These are phyloP conservation scores for Pseudozyma sp. DNA, from an alignment of 1,284 basidiomycete species.

Conservation along the genomic window DNA sequence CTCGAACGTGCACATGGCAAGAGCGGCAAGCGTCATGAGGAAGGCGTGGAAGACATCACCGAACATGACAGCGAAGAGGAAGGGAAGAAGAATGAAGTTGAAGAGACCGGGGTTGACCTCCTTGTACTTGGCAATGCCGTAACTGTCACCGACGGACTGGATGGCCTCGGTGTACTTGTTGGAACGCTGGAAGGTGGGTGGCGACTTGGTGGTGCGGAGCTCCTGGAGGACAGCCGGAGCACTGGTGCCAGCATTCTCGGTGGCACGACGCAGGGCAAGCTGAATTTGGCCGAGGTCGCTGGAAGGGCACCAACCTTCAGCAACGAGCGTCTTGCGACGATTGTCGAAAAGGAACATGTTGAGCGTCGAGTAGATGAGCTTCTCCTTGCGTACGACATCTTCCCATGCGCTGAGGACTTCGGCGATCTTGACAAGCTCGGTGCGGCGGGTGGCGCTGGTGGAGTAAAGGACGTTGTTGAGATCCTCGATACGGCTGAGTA, in stretches of 20 bases:
- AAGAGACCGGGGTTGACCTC: constrained; percentile 98
- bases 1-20: constrained; percentile 88
- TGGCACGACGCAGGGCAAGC: constrained; percentile 88
- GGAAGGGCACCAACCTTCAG: constrained; percentile 97
- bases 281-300: constrained; percentile 89
- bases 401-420: constrained; percentile 90
- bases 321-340: constrained; percentile 91
- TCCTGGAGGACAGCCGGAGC: constrained; percentile 93
- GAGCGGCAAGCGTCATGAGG: constrained; percentile 82
- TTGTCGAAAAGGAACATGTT: constrained; percentile 87
- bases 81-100: constrained; percentile 94
- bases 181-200: constrained; percentile 93
- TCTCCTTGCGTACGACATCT: constrained; percentile 94
- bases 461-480: constrained; percentile 83
- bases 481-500: constrained; percentile 90
- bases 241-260: constrained; percentile 91
- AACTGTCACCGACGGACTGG: constrained; percentile 98
- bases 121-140: constrained; percentile 93
- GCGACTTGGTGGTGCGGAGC: constrained; percentile 87
- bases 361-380: constrained; percentile 78
- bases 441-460: constrained; percentile 76
- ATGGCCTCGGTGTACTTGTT: constrained; percentile 98
- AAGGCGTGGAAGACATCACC: constrained; percentile 97
- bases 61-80: constrained; percentile 99
- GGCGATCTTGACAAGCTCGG: constrained; percentile 86